Evolutionary conservation across 148 eudicot genomes (phyloP).

Genomic region (Vaccinium darrowii): DNA sequence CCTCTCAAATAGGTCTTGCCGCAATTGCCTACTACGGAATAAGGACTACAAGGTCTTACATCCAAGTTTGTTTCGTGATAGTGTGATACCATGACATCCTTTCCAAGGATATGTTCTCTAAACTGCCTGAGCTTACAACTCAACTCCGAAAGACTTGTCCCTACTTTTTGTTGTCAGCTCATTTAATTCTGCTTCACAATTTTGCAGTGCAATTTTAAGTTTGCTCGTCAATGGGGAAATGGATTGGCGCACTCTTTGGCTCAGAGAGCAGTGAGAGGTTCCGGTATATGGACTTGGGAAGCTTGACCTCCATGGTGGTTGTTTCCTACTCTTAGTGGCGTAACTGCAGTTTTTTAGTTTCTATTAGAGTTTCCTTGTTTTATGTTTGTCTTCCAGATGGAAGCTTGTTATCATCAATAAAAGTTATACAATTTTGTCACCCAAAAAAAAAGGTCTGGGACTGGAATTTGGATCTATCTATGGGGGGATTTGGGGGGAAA

Average conservation of each 20-base stretch:
- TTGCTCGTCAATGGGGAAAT: too few species aligned
- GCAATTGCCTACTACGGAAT: neutral
- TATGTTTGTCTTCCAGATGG: too few species aligned
- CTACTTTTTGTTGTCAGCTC: neutral
- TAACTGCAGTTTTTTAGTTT: too few species aligned
- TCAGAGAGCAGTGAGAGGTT: too few species aligned
- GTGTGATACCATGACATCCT: slow-evolving; percentile 9
- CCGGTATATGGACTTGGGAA: too few species aligned
- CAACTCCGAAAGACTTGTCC: neutral
- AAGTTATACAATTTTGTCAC: too few species aligned
- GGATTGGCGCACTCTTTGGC: too few species aligned
- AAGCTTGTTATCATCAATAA: too few species aligned
- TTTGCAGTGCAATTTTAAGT: neutral
- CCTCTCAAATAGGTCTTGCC: neutral
- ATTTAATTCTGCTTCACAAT: neutral
- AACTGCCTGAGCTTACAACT: neutral
- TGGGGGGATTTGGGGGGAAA: neutral
- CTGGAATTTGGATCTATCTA: neutral
- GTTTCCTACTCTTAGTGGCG: too few species aligned
- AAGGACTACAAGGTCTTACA: neutral
- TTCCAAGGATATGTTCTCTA: neutral
- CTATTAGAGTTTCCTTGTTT: too few species aligned
- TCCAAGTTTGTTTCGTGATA: neutral
- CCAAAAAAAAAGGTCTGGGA: neutral
- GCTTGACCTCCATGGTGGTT: too few species aligned